Evolutionary conservation across 1,284 basidiomycete species (phyloP), one percentile per base, ranked within the genome.

Genomic region (Inonotus obliquus): DNA sequence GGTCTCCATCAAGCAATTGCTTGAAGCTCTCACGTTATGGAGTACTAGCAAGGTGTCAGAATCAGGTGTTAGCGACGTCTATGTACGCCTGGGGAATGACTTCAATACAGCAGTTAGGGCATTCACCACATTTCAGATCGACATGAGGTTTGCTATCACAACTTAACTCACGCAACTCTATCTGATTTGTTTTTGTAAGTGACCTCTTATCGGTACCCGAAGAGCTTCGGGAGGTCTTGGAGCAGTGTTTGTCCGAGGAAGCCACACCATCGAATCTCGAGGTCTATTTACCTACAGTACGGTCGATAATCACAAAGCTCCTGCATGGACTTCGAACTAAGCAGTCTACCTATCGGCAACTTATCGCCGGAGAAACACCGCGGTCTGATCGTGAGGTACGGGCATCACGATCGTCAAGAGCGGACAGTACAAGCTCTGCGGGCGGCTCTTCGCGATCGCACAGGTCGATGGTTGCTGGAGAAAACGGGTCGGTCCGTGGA

Each of bases 61-160:
- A 71, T 79, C 78, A 29, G 79, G 92, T 68, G 95, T 99, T 67
- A 97, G 94, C 78, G 94, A 98, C 74, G 91, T 97, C 61, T 99
- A 99, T 74, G 97, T 99, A 58, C 85, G 89, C 53, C 81, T 99
- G 19, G 96, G 96, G 21, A 98, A 99, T 74, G 96, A 98, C 71
- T 98, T 99, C 79, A 98, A 98, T 72, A 85, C 87, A 19, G 95
- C 95, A 27, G 92, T 96, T 41, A 83, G 88, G 57, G 94, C 96
- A 1, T 99, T 99, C 73, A 82, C 83, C 10, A 79, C 83, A 23
- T 94, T 89, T 67, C 87, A 89, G 59, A 97, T 99, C 67, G 86
- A 92, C 65, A 98, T 98, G 89, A 81, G 81, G 95, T 96, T 74
- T 76, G 92, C 83, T 19, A 52, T 47, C 47, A 62, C 64, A 53